Evolutionary conservation across 805 yeast species (phyloP).

Genomic region (Candida ponderosae): DNA sequence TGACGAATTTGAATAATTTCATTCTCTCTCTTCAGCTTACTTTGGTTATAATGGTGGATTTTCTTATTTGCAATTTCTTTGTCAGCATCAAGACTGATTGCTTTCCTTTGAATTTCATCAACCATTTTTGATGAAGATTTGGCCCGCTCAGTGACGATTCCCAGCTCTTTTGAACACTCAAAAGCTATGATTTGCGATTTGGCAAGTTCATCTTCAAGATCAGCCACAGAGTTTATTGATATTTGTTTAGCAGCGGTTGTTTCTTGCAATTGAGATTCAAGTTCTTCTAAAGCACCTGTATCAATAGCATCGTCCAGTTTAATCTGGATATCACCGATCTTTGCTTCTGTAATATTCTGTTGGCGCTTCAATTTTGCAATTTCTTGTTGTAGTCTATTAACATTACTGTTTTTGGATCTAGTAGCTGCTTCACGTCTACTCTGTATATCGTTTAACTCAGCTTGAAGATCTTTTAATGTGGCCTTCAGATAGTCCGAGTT

Average conservation of each 20-base stretch:
- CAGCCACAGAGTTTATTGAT: slow-evolving; percentile 18
- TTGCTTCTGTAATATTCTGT: slow-evolving; percentile 12
- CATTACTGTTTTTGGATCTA: slow-evolving; percentile 7
- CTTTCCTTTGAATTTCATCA: slow-evolving; percentile 20
- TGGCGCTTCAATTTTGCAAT: slow-evolving; percentile 6
- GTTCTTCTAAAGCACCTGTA: slow-evolving; percentile 9
- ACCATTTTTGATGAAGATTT: slow-evolving; percentile 9
- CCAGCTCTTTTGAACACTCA: slow-evolving; percentile 11
- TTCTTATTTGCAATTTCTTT: too few species aligned
- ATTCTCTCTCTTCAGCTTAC: background rate
- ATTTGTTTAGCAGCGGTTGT: background rate
- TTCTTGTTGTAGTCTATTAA: slow-evolving; percentile 10
- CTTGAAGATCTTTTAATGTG: too few species aligned
- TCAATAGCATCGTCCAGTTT: slow-evolving; percentile 38
- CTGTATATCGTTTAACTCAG: too few species aligned
- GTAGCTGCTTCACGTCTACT: too few species aligned
- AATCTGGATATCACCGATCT: slow-evolving; percentile 23
- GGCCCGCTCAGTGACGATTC: slow-evolving; percentile 13
- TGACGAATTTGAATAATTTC: background rate
- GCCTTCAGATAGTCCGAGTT: background rate
- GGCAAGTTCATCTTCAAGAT: slow-evolving; percentile 5
- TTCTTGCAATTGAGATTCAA: background rate
- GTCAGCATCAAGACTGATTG: slow-evolving; percentile 4
- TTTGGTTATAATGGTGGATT: background rate
- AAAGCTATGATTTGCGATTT: slow-evolving; percentile 13